Evolutionary conservation across 1,284 basidiomycete species (phyloP).

Genomic region (Somion occarium): DNA sequence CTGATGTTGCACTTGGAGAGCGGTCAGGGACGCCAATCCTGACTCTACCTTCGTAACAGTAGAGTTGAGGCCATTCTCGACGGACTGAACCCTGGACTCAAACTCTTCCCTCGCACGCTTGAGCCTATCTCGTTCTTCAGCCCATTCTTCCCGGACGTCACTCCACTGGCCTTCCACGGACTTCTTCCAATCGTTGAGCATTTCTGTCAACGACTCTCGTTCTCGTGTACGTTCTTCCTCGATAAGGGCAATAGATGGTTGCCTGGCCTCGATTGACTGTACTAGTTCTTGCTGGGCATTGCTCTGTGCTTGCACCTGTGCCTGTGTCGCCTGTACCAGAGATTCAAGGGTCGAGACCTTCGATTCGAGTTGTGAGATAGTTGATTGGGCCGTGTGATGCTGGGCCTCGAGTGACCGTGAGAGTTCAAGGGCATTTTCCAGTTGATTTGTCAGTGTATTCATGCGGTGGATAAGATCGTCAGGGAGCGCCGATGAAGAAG

Average conservation of each 20-base stretch:
- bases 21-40: constrained; percentile 37
- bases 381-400: constrained; percentile 74
- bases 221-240: constrained; percentile 30
- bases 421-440: constrained; percentile 74
- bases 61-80: constrained; percentile 38
- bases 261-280: constrained; percentile 34
- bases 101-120: constrained; percentile 76
- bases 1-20: constrained; percentile 32
- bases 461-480: constrained; percentile 74
- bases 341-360: constrained; percentile 61
- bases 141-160: constrained; percentile 77
- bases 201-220: constrained; percentile 44
- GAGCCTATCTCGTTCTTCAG: constrained; percentile 74
- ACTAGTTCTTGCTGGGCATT: constrained; percentile 42
- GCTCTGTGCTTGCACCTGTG: constrained; percentile 33
- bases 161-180: constrained; percentile 76
- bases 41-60: constrained; percentile 40
- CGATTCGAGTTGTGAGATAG: constrained; percentile 72
- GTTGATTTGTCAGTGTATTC: constrained; percentile 65
- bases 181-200: constrained; percentile 65
- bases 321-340: constrained; percentile 43
- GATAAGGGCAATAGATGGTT: constrained; percentile 12
- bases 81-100: constrained; percentile 50
- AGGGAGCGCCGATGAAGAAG: constrained; percentile 28
- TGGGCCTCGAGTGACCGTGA: constrained; percentile 75